Evolutionary conservation across 2,329 filamentous ascomycete genomes (phyloP), one percentile per base, ranked within the genome.

Genomic region (Fusarium multiceps): DNA sequence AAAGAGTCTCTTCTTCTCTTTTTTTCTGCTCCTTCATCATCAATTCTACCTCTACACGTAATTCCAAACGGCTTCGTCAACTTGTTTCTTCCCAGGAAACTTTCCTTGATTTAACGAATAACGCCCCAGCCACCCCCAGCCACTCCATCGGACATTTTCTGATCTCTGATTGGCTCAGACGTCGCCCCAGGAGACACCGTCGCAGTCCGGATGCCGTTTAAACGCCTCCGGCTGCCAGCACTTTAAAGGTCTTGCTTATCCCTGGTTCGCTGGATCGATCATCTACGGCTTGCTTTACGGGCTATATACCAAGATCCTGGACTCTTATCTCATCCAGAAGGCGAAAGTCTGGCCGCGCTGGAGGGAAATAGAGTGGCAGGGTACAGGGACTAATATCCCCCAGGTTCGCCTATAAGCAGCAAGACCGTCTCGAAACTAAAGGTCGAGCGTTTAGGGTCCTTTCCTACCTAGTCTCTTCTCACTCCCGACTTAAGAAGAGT

Each of bases 171-270:
- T 69, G 66, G 66, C 12, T 45, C 30, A 18, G 8, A 69, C 18
- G 66, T 69, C 64, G 54, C 58, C 62, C 54, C 53, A 25, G 67
- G 67, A 71, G 59, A 68, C 58, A 54, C 41, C 53, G 66, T 69
- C 63, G 30, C 55, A 66, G 66, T 59, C 49, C 45, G 67, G 48
- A 59, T 41, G 55, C 48, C 48, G 21, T 16, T 37, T 50, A 21
- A 37, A 50, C 68, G 54, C 57, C 49, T 54, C 60, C 46, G 34
- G 62, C 62, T 71, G 67, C 67, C 67, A 70, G 67, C 68, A 61
- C 68, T 71, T 61, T 65, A 68, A 71, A 68, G 46, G 55, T 42
- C 46, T 32, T 48, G 46, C 63, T 55, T 37, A 54, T 65, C 55
- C 65, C 55, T 69, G 66, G 66, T 69, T 65, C 65, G 66, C 41